Evolutionary conservation across 2,329 filamentous ascomycete species (phyloP).

Genomic region (Fusarium newnesense): DNA sequence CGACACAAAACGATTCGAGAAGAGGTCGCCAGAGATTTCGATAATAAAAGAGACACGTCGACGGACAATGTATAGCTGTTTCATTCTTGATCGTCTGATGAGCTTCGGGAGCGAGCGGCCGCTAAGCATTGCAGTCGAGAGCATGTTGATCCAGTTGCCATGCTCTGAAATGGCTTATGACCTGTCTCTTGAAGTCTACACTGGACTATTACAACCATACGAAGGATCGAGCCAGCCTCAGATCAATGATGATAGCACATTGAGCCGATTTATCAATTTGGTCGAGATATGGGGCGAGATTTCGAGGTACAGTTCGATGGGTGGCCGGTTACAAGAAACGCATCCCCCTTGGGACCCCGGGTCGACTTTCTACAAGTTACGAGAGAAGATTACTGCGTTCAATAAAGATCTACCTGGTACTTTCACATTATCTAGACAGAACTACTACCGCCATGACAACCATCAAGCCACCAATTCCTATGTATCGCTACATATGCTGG

Average conservation of each 20-base stretch:
- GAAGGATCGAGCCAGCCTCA: conserved; percentile 32
- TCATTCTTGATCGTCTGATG: conserved; percentile 76
- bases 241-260: conserved; percentile 57
- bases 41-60: conserved; percentile 58
- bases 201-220: conserved; percentile 56
- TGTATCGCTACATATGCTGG: conserved; percentile 10
- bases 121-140: conserved; percentile 65
- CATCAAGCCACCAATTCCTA: conserved; percentile 52
- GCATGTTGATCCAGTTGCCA: conserved; percentile 5
- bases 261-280: conserved; percentile 65
- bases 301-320: conserved; percentile 63
- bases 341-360: conserved; percentile 68
- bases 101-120: conserved; percentile 71
- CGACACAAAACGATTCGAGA: background rate
- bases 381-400: conserved; percentile 56
- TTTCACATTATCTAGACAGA: conserved; percentile 63
- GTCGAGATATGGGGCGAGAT: conserved; percentile 70
- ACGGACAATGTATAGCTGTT: conserved; percentile 79
- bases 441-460: conserved; percentile 48
- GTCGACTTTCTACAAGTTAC: conserved; percentile 65
- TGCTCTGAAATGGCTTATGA: conserved; percentile 60
- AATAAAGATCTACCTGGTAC: conserved; percentile 60
- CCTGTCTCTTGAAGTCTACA: conserved; percentile 66
- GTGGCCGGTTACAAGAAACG: conserved; percentile 60
- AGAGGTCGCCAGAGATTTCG: background rate